These are phyloP conservation scores for Penicillium dipodomyicola DNA, from an alignment of 495 filamentous ascomycete species.

Conservation along the genomic window DNA sequence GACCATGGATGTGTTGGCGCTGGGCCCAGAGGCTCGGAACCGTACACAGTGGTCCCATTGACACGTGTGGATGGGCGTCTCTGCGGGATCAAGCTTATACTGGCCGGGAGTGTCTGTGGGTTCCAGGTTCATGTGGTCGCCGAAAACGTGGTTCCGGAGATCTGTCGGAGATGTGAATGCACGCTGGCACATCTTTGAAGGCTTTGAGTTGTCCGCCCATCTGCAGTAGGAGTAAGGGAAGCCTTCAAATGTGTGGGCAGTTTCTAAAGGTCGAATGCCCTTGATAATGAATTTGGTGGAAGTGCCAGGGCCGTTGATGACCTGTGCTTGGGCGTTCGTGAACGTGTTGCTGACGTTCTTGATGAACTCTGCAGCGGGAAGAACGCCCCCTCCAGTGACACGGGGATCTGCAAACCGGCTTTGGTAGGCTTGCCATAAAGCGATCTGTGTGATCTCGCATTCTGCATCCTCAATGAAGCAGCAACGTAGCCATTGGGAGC, in stretches of 20 bases:
- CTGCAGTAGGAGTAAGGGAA: conserved; percentile 56
- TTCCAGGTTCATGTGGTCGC: conserved; percentile 61
- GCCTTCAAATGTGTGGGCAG: conserved; percentile 67
- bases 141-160: conserved; percentile 73
- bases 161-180: conserved; percentile 58
- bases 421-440: conserved; percentile 96
- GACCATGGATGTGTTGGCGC: conserved; percentile 42
- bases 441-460: conserved; percentile 90
- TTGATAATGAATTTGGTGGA: conserved; percentile 88
- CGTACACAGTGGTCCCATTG: conserved; percentile 42
- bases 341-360: conserved; percentile 85
- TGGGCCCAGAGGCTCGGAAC: conserved; percentile 41
- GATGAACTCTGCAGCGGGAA: conserved; percentile 94
- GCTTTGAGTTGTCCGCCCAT: conserved; percentile 49
- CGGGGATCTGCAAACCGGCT: conserved; percentile 62
- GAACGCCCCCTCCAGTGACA: conserved; percentile 54
- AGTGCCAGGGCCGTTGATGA: conserved; percentile 55
- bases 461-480: conserved; percentile 78
- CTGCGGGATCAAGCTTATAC: conserved; percentile 47
- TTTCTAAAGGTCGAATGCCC: conserved; percentile 76
- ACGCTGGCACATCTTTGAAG: conserved; percentile 54
- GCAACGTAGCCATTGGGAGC: conserved; percentile 70
- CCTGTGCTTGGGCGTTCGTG: conserved; percentile 75
- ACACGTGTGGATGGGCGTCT: conserved; percentile 38
- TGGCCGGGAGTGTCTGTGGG: conserved; percentile 48